phyloP scores from a whole-genome alignment of 73 alveolate genomes.

The Stentor roeselii region DNA sequence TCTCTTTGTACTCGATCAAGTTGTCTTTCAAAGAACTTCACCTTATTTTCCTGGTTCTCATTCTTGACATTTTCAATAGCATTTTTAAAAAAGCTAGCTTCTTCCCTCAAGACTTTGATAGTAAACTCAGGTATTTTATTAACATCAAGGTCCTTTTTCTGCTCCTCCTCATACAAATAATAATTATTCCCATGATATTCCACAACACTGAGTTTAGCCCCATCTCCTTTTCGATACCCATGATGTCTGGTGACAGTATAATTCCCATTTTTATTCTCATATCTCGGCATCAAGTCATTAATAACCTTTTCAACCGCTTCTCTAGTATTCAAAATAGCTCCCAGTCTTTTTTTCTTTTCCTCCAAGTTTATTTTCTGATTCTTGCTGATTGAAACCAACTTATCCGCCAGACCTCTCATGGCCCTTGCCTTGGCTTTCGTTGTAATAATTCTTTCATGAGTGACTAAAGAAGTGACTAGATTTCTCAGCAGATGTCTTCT shows the following conservation, averaged over 20 bases:
- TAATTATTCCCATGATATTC: slow-evolving; percentile 22
- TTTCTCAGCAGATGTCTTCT: slow-evolving; percentile 33
- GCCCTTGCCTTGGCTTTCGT: slow-evolving; percentile 49
- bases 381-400: slow-evolving; percentile 32
- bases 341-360: neutral
- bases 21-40: slow-evolving; percentile 21
- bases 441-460: slow-evolving; percentile 41
- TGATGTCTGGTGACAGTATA: neutral
- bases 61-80: neutral
- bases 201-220: slow-evolving; percentile 10
- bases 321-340: slow-evolving; percentile 27
- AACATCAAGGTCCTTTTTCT: neutral
- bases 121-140: slow-evolving; percentile 4
- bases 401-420: slow-evolving; percentile 38
- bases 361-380: slow-evolving; percentile 15
- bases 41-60: neutral
- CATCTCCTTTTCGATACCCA: slow-evolving; percentile 26
- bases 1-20: slow-evolving; percentile 30
- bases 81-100: neutral
- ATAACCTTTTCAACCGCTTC: slow-evolving; percentile 38
- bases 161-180: slow-evolving; percentile 5
- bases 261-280: neutral
- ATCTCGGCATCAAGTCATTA: slow-evolving; percentile 37
- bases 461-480: slow-evolving; percentile 32
- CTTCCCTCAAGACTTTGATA: neutral